Evolutionary conservation across 805 yeast genomes (phyloP).

Genomic region (Sugiyamaella mastotermitis): DNA sequence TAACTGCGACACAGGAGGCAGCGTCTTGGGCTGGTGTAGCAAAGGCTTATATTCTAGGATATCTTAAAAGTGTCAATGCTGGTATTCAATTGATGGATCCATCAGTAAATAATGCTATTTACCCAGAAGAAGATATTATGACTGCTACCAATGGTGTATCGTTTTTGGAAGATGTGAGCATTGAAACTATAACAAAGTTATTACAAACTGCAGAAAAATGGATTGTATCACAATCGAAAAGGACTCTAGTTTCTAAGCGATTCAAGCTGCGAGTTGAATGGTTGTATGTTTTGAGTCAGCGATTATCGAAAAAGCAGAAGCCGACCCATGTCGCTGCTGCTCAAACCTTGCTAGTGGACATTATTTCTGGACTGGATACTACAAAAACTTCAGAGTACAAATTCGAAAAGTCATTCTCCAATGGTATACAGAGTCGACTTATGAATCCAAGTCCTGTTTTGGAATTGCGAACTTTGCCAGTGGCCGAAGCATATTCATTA

Average conservation of each 20-base stretch:
- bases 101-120: slow-evolving; percentile 18
- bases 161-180: slow-evolving; percentile 26
- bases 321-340: slow-evolving; percentile 7
- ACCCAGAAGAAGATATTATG: slow-evolving; percentile 31
- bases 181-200: slow-evolving; percentile 17
- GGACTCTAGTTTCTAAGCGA: not conserved
- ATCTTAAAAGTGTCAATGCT: slow-evolving; percentile 22
- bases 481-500: slow-evolving; percentile 18
- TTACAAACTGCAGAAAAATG: slow-evolving; percentile 36
- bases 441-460: slow-evolving; percentile 22
- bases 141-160: slow-evolving; percentile 50
- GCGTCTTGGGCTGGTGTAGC: slow-evolving; percentile 19
- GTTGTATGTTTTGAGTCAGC: slow-evolving; percentile 21
- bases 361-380: slow-evolving; percentile 1
- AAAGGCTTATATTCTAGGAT: slow-evolving; percentile 21
- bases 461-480: slow-evolving; percentile 15
- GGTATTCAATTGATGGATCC: slow-evolving; percentile 16
- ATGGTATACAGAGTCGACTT: slow-evolving; percentile 24
- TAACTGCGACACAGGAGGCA: slow-evolving; percentile 2
- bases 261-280: slow-evolving; percentile 13
- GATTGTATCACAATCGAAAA: slow-evolving; percentile 25
- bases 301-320: slow-evolving; percentile 10
- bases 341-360: not conserved
- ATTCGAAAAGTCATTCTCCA: slow-evolving; percentile 14
- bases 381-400: not conserved